phyloP scores from a whole-genome alignment of 2,329 filamentous ascomycete species.

The Metarhizium album region DNA sequence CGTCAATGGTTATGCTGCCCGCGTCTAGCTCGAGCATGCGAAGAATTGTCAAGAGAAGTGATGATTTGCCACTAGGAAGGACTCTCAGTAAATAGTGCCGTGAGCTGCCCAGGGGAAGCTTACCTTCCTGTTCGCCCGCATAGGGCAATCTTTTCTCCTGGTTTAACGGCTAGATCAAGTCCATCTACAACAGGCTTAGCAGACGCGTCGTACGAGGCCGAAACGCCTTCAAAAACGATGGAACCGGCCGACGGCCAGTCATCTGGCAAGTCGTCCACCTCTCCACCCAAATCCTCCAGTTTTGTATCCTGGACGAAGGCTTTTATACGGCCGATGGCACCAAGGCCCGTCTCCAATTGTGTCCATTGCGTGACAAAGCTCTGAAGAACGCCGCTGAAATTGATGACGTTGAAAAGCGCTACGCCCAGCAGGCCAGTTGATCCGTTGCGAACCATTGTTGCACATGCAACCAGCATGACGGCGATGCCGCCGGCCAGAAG shows the following conservation, averaged over 20 bases:
- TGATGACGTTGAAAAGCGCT: conserved; percentile 18
- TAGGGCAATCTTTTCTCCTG: conserved; percentile 16
- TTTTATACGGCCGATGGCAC: conserved; percentile 23
- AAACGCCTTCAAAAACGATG: not conserved
- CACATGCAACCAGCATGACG: conserved; percentile 31
- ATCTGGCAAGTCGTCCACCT: not conserved
- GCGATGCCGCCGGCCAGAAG: conserved; percentile 27
- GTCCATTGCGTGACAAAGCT: conserved; percentile 25
- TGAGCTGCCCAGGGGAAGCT: not conserved
- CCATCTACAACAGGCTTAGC: not conserved
- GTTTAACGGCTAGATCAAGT: conserved; percentile 4
- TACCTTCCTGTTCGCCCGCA: conserved; percentile 16
- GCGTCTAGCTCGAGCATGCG: conserved; percentile 8
- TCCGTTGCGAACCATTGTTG: conserved; percentile 23
- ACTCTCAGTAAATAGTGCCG: not conserved
- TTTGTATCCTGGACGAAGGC: conserved; percentile 17
- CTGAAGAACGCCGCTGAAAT: conserved; percentile 20
- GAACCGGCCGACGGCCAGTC: not conserved
- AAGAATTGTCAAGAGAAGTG: conserved; percentile 11
- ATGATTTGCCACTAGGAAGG: conserved; percentile 12
- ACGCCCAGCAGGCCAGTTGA: conserved; percentile 14
- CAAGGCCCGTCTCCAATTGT: conserved; percentile 24
- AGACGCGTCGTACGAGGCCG: not conserved
- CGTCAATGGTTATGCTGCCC: conserved; percentile 10
- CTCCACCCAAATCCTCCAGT: not conserved